Conservation (phyloP, 257 asterid species). For the Scutellaria baicalensis region DNA sequence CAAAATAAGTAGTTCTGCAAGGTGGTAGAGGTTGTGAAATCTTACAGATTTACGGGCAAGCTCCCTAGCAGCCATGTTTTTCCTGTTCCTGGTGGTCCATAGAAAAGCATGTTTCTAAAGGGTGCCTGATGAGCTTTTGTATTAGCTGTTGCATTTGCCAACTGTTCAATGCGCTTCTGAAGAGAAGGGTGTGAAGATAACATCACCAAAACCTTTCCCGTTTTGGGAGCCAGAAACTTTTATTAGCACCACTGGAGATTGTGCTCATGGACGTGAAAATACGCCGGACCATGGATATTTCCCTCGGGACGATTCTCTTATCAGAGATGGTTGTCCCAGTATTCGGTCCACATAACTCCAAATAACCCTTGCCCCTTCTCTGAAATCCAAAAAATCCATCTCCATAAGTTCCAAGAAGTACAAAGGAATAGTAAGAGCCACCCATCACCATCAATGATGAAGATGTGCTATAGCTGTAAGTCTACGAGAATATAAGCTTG, state of each 20-base stretch:
- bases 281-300: conserved; percentile 95
- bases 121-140: conserved; percentile 97
- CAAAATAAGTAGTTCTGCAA: not conserved
- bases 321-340: conserved; percentile 93
- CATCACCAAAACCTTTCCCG: conserved; percentile 82
- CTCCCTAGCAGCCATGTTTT: conserved; percentile 99
- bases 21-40: conserved; percentile 2
- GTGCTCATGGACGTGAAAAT: conserved; percentile 46
- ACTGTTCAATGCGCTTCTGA: conserved; percentile 75
- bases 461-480: not conserved
- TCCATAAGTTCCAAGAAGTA: conserved; percentile 1
- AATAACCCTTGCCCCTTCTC: conserved; percentile 95
- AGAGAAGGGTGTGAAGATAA: conserved; percentile 87
- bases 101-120: conserved; percentile 88
- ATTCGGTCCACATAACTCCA: conserved; percentile 98
- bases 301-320: conserved; percentile 96
- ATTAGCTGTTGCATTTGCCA: conserved; percentile 84
- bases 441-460: not conserved
- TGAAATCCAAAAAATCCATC: conserved; percentile 32
- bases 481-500: not conserved
- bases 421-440: not conserved
- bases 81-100: conserved; percentile 99
- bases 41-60: conserved; percentile 96
- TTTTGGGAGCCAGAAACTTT: conserved; percentile 32
- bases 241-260: conserved; percentile 36